Conservation (phyloP, 2,329 filamentous ascomycete genomes). For the Stromatinia cepivora region DNA sequence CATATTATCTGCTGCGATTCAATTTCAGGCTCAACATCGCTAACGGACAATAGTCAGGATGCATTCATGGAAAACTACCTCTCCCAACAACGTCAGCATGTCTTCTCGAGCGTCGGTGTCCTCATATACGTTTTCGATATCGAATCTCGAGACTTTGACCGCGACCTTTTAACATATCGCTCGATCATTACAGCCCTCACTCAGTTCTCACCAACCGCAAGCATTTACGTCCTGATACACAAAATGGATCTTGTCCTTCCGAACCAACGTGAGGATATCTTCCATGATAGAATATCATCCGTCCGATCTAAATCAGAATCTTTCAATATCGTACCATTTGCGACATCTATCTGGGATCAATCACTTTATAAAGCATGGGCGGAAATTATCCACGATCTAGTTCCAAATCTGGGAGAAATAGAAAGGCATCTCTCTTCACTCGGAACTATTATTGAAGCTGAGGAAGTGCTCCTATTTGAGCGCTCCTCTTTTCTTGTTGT, state of each 20-base stretch:
- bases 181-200: constrained; percentile 85
- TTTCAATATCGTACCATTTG: constrained; percentile 82
- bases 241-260: constrained; percentile 96
- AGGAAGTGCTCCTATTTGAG: constrained; percentile 94
- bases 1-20: background rate
- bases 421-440: constrained; percentile 82
- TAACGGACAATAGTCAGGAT: constrained; percentile 67
- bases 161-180: constrained; percentile 88
- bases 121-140: constrained; percentile 99
- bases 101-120: constrained; percentile 94
- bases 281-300: constrained; percentile 76
- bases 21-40: constrained; percentile 9
- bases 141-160: constrained; percentile 89
- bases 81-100: constrained; percentile 89
- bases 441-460: constrained; percentile 82
- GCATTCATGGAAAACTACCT: constrained; percentile 99
- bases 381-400: constrained; percentile 93
- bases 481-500: constrained; percentile 94
- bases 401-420: constrained; percentile 89
- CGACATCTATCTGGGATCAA: constrained; percentile 98
- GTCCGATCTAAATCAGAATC: constrained; percentile 74
- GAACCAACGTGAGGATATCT: constrained; percentile 75
- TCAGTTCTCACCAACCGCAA: constrained; percentile 78
- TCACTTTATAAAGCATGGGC: constrained; percentile 98
- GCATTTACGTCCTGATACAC: constrained; percentile 94